A percentile compares a stretch with the other conserved stretches of the same genome.
Conservation (phyloP, 1,284 basidiomycete genomes). For the Naganishia cerealis region DNA sequence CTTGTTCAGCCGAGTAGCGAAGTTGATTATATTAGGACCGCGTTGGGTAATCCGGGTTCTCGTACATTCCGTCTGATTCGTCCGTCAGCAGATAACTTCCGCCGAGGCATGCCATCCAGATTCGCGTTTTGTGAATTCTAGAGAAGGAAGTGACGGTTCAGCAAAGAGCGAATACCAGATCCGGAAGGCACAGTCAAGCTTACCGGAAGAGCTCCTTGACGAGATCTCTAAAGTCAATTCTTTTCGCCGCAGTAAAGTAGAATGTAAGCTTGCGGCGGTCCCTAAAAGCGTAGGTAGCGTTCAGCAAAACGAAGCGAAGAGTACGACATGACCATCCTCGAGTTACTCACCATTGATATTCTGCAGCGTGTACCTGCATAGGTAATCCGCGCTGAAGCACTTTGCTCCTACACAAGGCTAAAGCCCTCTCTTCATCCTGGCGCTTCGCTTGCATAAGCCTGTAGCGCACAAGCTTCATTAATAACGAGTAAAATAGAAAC, state of each 20-base stretch:
- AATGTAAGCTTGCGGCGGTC: conserved; percentile 96
- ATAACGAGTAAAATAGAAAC: not conserved
- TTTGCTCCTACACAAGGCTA: conserved; percentile 86
- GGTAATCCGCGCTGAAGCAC: conserved; percentile 87
- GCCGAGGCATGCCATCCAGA: conserved; percentile 67
- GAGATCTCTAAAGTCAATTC: conserved; percentile 95
- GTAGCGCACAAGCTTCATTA: conserved; percentile 15
- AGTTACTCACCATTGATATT: conserved; percentile 84
- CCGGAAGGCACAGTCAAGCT: conserved; percentile 38
- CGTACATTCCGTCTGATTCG: conserved; percentile 11
- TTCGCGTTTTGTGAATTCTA: conserved; percentile 73
- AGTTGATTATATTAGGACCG: not conserved
- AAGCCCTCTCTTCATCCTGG: conserved; percentile 87
- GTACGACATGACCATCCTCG: not conserved
- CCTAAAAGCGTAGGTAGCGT: conserved; percentile 56
- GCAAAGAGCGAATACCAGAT: not conserved
- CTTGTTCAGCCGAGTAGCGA: not conserved
- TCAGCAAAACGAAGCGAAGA: conserved; percentile 14
- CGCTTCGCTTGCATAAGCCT: conserved; percentile 75
- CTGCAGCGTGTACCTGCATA: conserved; percentile 96
- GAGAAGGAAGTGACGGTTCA: not conserved
- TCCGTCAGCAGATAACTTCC: conserved; percentile 29
- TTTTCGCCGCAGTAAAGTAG: conserved; percentile 92
- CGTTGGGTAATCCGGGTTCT: not conserved
- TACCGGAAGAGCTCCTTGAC: conserved; percentile 87